Conservation (phyloP, 2,329 filamentous ascomycete genomes). For the Paracoccidioides brasiliensis region DNA sequence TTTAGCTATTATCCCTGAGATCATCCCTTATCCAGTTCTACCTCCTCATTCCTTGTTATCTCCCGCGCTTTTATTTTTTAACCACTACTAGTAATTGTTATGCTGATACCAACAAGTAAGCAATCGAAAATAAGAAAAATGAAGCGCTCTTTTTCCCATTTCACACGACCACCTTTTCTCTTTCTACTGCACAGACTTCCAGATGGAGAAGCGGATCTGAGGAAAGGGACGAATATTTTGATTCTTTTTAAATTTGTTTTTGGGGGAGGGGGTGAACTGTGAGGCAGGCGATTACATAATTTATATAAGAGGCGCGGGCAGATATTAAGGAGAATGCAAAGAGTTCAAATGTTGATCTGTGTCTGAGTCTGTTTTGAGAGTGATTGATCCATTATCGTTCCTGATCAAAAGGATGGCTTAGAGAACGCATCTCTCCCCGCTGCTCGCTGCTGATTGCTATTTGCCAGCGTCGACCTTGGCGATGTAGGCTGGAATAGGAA, state of each 20-base stretch:
- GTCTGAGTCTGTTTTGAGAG: neutral
- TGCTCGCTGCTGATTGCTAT: conserved; percentile 23
- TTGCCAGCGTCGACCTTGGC: conserved; percentile 54
- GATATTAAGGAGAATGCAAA: neutral
- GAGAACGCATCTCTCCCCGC: neutral
- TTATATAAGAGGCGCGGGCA: neutral
- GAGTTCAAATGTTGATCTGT: neutral
- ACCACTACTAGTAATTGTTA: too few relatives aligned
- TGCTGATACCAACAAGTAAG: too few relatives aligned
- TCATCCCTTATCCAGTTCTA: too few relatives aligned
- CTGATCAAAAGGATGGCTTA: neutral
- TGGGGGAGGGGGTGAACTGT: neutral
- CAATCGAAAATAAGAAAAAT: neutral
- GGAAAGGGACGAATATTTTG: too few relatives aligned
- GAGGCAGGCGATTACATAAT: too few relatives aligned
- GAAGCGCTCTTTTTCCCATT: neutral
- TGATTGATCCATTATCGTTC: too few relatives aligned
- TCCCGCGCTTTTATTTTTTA: too few relatives aligned
- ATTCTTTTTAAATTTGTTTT: neutral
- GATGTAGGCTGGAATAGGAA: conserved; percentile 48
- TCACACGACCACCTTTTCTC: neutral
- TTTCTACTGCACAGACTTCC: neutral
- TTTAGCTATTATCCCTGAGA: too few relatives aligned
- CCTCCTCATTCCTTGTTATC: too few relatives aligned
- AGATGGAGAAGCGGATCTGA: neutral